Conservation (phyloP, 2,329 filamentous ascomycete genomes). For the Metarhizium robertsii region DNA sequence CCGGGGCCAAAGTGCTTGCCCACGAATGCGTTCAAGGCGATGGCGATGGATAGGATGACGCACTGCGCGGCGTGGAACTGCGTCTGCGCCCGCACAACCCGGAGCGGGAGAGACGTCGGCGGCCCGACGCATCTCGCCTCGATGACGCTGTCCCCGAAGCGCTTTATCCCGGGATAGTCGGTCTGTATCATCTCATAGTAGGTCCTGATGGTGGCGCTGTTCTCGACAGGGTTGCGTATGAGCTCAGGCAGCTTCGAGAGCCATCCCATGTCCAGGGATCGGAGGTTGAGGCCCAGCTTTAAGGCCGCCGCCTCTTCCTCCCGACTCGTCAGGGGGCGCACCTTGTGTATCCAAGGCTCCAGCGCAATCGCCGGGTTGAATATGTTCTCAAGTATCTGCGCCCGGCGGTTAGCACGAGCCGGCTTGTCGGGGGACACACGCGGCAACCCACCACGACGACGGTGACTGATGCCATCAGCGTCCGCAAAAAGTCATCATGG, state of each 20-base stretch:
- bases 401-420: neutral
- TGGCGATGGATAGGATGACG: conserved; percentile 11
- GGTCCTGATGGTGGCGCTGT: conserved; percentile 10
- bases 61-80: conserved; percentile 9
- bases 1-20: conserved; percentile 11
- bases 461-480: conserved; percentile 20
- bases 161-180: conserved; percentile 8
- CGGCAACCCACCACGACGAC: conserved; percentile 20
- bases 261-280: conserved; percentile 6
- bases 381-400: conserved; percentile 23
- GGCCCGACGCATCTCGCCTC: conserved; percentile 1
- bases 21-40: conserved; percentile 16
- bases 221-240: conserved; percentile 9
- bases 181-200: conserved; percentile 11
- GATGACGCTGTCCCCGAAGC: neutral
- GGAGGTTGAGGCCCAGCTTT: neutral
- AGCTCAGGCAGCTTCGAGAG: conserved; percentile 12
- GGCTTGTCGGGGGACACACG: neutral
- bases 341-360: conserved; percentile 12
- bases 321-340: neutral
- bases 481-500: conserved; percentile 17
- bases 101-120: neutral
- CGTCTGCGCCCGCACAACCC: conserved; percentile 5
- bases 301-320: neutral
- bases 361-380: conserved; percentile 17